phyloP scores from a whole-genome alignment of 140 eudicot species.

The Cichorium intybus region DNA sequence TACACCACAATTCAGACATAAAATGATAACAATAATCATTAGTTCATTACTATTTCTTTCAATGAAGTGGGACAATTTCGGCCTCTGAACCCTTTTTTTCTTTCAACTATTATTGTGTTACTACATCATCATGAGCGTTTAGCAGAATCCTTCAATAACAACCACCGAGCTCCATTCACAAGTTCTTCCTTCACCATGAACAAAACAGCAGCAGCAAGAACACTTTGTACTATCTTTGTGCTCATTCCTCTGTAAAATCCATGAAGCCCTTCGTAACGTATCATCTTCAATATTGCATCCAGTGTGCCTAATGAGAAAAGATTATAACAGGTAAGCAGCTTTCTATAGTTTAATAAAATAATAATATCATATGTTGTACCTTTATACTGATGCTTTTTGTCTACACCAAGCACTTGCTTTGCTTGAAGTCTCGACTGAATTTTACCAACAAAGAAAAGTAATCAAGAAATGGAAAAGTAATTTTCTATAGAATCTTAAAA shows the following conservation, averaged over 20 bases:
- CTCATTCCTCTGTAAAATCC: constrained; percentile 95
- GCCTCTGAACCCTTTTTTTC: too few species aligned
- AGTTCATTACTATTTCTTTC: constrained; percentile 17
- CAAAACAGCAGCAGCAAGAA: constrained; percentile 93
- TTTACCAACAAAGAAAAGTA: constrained; percentile 1
- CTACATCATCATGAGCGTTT: constrained; percentile 18
- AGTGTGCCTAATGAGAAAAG: constrained; percentile 53
- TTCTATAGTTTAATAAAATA: constrained; percentile 3
- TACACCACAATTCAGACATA: constrained; percentile 14
- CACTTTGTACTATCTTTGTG: constrained; percentile 92
- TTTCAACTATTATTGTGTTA: constrained; percentile 17
- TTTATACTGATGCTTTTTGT: constrained; percentile 75
- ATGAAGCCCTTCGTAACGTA: constrained; percentile 72
- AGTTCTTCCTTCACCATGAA: constrained; percentile 98
- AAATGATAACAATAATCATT: constrained; percentile 15
- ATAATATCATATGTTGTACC: too few species aligned
- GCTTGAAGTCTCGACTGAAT: constrained; percentile 94
- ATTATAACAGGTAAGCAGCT: constrained; percentile 11
- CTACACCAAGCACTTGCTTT: constrained; percentile 69
- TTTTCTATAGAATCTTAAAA: background rate
- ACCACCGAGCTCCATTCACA: constrained; percentile 72
- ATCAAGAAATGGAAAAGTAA: background rate
- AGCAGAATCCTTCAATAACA: constrained; percentile 52
- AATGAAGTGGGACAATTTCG: background rate
- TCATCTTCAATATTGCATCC: constrained; percentile 86